phyloP scores from a whole-genome alignment of 495 filamentous ascomycete genomes.

The Astrocystis sublimbata region DNA sequence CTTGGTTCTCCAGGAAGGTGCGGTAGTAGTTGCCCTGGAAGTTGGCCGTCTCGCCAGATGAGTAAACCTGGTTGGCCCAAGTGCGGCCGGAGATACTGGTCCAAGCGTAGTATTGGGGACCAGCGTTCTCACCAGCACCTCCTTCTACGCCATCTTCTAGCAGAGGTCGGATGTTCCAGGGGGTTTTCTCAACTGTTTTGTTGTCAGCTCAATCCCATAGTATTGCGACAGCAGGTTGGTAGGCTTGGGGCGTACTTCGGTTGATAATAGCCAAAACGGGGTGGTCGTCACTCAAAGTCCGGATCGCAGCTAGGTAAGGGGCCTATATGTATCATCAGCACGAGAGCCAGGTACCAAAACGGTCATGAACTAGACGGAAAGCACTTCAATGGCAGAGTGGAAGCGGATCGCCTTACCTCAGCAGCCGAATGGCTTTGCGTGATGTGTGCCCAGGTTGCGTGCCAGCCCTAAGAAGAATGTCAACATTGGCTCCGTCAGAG shows the following conservation, averaged over 20 bases:
- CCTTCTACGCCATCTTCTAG: constrained; percentile 22
- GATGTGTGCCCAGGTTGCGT: constrained; percentile 33
- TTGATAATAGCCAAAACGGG: constrained; percentile 32
- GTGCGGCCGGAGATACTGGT: constrained; percentile 3
- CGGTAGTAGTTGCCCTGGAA: constrained; percentile 40
- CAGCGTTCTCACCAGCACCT: constrained; percentile 18
- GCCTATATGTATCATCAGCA: too few relatives aligned
- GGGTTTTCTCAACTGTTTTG: constrained; percentile 31
- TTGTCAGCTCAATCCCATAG: constrained; percentile 25
- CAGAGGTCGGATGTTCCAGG: constrained; percentile 33
- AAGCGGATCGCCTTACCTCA: too few relatives aligned
- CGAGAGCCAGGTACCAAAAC: too few relatives aligned
- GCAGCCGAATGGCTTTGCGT: constrained; percentile 34
- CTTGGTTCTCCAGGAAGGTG: constrained; percentile 30
- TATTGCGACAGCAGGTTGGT: constrained; percentile 23
- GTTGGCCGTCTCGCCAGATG: constrained; percentile 20
- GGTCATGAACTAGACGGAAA: too few relatives aligned
- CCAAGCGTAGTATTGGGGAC: constrained; percentile 13
- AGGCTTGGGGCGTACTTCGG: constrained; percentile 23
- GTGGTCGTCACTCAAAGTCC: constrained; percentile 36
- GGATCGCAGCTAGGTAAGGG: constrained; percentile 35
- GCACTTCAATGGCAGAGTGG: too few relatives aligned
- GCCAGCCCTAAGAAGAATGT: too few relatives aligned
- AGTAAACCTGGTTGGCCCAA: constrained; percentile 12
- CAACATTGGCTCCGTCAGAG: too few relatives aligned